Base-by-base conservation (phyloP, 73 alveolate genomes). In the Loxodes magnus region DNA sequence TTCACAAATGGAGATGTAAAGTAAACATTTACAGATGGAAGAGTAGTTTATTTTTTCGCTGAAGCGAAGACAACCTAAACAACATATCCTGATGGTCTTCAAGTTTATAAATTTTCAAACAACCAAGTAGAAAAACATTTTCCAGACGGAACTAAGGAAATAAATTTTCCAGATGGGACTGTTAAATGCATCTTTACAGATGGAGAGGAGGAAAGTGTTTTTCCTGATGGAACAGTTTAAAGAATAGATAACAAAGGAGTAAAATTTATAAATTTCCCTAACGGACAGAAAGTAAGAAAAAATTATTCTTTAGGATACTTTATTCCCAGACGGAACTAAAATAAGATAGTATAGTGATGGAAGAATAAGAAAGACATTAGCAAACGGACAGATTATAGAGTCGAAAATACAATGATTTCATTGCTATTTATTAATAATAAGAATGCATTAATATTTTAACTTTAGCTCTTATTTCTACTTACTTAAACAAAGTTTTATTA, bases 21-120 rank as follows among this genome's bases (percentile, higher is more conserved):
- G 52, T 64, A 84, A 56, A 83, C 88, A 24, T 84, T 64, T 55
- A 94, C 98, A 19, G 94, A 93, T 73, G 84, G 90, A 19, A 90
- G 81, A 65, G 76, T 84, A 9, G 83, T 93, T 23, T 93, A 93
- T 66, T 87, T 61, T 57, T 93, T 86, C 57, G 90, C 87, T 15
- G 99, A 93, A 52, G 94, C 96, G 3, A 67, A 88, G 61, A 90
- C 97, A 5, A 83, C 96, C 5, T 83, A 93, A 77, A 78, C 96
- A 3, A 90, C 98, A 0, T 73, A 74, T 52, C 82, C 92, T 10
- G 93, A 89, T 67, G 91, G 93, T 19, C 68, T 58, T 30, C 51
- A 77, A 71, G 44, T 73, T 43, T 62, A 44, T 65, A 56, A 62
- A 20, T 88, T 88, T 56, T 77, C 90, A 50, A 89, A 86, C 63